These are phyloP conservation scores for Candida parachauliodes DNA, from an alignment of 805 yeast species.

Conservation along the genomic window DNA sequence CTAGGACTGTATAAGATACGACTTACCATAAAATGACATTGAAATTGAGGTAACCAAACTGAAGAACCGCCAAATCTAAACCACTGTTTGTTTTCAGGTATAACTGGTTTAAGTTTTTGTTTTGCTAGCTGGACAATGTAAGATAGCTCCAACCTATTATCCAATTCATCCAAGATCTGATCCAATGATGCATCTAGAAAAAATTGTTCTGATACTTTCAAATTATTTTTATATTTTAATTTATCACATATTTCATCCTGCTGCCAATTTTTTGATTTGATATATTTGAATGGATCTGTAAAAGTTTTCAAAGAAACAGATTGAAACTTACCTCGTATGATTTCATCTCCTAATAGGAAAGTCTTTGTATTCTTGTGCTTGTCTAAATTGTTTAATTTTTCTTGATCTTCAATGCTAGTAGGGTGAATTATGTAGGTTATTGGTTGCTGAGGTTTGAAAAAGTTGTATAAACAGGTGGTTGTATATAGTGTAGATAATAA, in stretches of 20 bases:
- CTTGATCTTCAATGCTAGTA: neutral
- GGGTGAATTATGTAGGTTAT: neutral
- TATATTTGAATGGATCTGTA: constrained; percentile 18
- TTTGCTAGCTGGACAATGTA: constrained; percentile 15
- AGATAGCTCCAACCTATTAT: constrained; percentile 8
- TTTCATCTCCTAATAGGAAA: constrained; percentile 10
- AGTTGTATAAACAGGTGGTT: too few species aligned
- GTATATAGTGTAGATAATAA: too few species aligned
- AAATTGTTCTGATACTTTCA: constrained; percentile 14
- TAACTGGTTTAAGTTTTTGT: constrained; percentile 15
- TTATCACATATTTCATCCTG: constrained; percentile 13
- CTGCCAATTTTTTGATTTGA: constrained; percentile 5
- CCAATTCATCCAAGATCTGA: constrained; percentile 11
- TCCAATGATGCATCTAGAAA: constrained; percentile 17
- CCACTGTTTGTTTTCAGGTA: constrained; percentile 26
- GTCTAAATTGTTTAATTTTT: constrained; percentile 6
- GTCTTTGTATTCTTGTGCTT: constrained; percentile 2
- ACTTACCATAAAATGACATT: constrained; percentile 29
- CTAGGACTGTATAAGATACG: constrained; percentile 23
- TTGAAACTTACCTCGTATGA: constrained; percentile 1
- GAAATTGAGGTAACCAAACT: constrained; percentile 29
- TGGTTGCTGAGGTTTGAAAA: too few species aligned
- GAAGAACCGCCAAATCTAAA: constrained; percentile 30
- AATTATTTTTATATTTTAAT: constrained; percentile 11
- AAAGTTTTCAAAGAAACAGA: constrained; percentile 11